These are phyloP conservation scores for Zangia roseola DNA, from an alignment of 768 basidiomycete genomes.

Conservation along the genomic window DNA sequence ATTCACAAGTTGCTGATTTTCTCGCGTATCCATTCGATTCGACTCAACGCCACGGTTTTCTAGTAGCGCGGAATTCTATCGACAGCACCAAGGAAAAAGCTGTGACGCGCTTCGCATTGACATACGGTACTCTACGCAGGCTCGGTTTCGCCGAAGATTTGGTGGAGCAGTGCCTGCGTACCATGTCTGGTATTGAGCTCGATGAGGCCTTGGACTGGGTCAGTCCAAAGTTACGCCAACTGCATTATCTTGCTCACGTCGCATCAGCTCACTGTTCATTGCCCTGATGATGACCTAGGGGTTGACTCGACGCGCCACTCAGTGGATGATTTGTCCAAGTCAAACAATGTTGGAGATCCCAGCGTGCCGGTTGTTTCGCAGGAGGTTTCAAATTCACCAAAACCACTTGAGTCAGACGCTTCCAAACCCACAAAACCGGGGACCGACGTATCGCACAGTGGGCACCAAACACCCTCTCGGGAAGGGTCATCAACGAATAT, in stretches of 20 bases:
- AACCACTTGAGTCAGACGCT: not conserved
- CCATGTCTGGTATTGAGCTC: slow-evolving; percentile 65
- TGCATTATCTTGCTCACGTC: slow-evolving; percentile 6
- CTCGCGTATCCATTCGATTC: not conserved
- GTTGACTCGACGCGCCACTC: slow-evolving; percentile 2
- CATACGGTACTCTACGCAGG: slow-evolving; percentile 76
- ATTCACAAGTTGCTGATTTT: slow-evolving; percentile 19
- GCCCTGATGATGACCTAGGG: slow-evolving; percentile 49
- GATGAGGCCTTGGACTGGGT: slow-evolving; percentile 95
- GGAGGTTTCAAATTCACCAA: not conserved
- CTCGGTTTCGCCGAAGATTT: slow-evolving; percentile 71
- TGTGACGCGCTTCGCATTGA: slow-evolving; percentile 67
- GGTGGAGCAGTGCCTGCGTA: slow-evolving; percentile 68
- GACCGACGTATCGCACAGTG: slow-evolving; percentile 33
- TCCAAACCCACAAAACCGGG: slow-evolving; percentile 31
- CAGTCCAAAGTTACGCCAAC: slow-evolving; percentile 20
- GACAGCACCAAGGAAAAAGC: slow-evolving; percentile 72
- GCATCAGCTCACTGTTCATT: slow-evolving; percentile 62
- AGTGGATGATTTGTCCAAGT: slow-evolving; percentile 13
- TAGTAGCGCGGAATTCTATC: slow-evolving; percentile 21
- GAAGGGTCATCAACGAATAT: slow-evolving; percentile 8
- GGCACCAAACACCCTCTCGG: not conserved
- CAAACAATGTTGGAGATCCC: slow-evolving; percentile 1
- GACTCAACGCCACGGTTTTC: slow-evolving; percentile 2
- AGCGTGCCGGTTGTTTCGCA: slow-evolving; percentile 1